A percentile compares a stretch with the other conserved stretches of the same genome.
phyloP scores from a whole-genome alignment of 768 basidiomycete genomes.

The Tulasnella sp. region DNA sequence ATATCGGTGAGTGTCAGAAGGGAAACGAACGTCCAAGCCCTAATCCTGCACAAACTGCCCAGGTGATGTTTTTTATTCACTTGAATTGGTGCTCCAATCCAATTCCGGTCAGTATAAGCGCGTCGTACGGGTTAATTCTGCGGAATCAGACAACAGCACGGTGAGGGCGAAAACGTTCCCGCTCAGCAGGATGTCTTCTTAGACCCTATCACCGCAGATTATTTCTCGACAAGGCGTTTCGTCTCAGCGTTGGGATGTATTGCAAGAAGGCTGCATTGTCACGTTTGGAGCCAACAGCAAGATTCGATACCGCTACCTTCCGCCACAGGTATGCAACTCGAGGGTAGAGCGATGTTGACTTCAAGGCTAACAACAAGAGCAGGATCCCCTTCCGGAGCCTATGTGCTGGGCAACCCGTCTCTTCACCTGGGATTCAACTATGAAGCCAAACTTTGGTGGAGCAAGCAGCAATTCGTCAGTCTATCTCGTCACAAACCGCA shows the following conservation, averaged over 20 bases:
- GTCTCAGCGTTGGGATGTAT: no score
- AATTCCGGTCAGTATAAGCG: no score
- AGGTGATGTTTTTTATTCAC: no score
- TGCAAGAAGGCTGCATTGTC: not conserved
- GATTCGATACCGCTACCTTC: not conserved
- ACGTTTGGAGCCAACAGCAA: not conserved
- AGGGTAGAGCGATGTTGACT: not conserved
- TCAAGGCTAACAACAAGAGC: not conserved
- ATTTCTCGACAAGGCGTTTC: no score
- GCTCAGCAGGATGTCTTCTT: no score
- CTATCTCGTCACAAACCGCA: not conserved
- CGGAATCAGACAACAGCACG: no score
- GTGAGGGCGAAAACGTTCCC: no score
- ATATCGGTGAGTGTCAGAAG: not conserved
- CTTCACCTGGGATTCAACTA: not conserved
- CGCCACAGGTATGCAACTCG: not conserved
- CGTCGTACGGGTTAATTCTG: no score
- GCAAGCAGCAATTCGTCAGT: not conserved
- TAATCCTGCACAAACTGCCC: no score
- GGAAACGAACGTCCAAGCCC: not conserved
- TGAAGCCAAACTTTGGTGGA: not conserved
- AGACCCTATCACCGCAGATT: no score
- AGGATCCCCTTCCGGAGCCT: not conserved
- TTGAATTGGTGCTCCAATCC: no score
- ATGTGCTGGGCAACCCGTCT: not conserved